These are phyloP conservation scores for Alternaria ventricosa DNA, from an alignment of 2,329 filamentous ascomycete genomes.

Conservation along the genomic window DNA sequence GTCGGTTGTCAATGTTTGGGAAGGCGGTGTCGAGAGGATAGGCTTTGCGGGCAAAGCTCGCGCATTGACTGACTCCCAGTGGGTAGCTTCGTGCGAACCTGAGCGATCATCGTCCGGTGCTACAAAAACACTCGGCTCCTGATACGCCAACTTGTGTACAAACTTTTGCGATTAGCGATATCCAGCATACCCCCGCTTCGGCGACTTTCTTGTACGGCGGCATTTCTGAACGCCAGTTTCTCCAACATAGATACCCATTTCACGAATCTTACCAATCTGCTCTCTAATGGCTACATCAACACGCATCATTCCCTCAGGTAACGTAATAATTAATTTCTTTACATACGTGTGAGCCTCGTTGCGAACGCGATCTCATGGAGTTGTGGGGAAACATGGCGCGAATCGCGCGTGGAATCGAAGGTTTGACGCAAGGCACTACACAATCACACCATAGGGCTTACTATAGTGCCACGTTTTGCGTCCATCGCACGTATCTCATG, in stretches of 20 bases:
- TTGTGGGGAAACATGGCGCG: background rate
- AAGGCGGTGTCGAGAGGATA: slow-evolving; percentile 12
- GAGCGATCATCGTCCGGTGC: background rate
- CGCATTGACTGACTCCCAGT: slow-evolving; percentile 6
- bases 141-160: background rate
- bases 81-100: slow-evolving; percentile 12
- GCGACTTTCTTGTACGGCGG: background rate
- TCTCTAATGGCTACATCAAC: background rate
- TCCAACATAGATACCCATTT: slow-evolving; percentile 12
- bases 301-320: background rate
- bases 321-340: background rate
- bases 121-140: background rate
- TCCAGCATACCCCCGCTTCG: slow-evolving; percentile 1
- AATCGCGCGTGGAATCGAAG: background rate
- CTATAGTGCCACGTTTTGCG: background rate
- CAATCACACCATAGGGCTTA: background rate
- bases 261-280: slow-evolving; percentile 3
- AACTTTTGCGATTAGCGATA: slow-evolving; percentile 3
- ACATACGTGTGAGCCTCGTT: background rate
- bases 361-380: background rate
- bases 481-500: background rate
- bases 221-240: background rate
- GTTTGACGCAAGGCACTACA: background rate
- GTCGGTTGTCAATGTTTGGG: slow-evolving; percentile 35
- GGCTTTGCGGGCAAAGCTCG: slow-evolving; percentile 10